These are phyloP conservation scores for Trebouxia sp. DNA, from an alignment of 139 green algal genomes.

Conservation along the genomic window DNA sequence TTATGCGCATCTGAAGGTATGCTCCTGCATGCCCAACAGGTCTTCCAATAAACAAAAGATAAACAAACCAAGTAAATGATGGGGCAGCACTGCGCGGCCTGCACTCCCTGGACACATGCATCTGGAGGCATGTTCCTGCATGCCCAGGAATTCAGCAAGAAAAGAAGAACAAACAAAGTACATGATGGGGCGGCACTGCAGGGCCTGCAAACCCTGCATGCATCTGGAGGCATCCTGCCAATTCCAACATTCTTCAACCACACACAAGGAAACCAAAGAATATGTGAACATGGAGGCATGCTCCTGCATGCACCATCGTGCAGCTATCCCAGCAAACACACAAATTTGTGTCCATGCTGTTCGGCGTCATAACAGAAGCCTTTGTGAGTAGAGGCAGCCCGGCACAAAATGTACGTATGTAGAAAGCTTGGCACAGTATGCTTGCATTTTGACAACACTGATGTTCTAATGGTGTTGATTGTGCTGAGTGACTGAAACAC, in stretches of 20 bases:
- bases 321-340: not conserved
- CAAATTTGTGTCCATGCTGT: not conserved
- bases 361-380: not conserved
- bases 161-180: no score
- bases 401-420: no score
- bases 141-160: not conserved
- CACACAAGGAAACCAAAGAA: not conserved
- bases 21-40: not conserved
- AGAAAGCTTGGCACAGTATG: no score
- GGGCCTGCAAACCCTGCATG: not conserved
- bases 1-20: not conserved
- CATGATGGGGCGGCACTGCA: no score
- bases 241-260: not conserved
- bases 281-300: not conserved
- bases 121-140: conserved; percentile 47
- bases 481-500: no score
- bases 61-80: conserved; percentile 57
- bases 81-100: conserved; percentile 38
- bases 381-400: not conserved
- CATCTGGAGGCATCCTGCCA: not conserved
- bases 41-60: not conserved
- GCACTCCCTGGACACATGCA: conserved; percentile 37
- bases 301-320: not conserved
- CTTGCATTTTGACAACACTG: no score
- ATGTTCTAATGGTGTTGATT: no score